Base-by-base conservation (phyloP, 2,329 filamentous ascomycete species). In the Diaporthe velutina region DNA sequence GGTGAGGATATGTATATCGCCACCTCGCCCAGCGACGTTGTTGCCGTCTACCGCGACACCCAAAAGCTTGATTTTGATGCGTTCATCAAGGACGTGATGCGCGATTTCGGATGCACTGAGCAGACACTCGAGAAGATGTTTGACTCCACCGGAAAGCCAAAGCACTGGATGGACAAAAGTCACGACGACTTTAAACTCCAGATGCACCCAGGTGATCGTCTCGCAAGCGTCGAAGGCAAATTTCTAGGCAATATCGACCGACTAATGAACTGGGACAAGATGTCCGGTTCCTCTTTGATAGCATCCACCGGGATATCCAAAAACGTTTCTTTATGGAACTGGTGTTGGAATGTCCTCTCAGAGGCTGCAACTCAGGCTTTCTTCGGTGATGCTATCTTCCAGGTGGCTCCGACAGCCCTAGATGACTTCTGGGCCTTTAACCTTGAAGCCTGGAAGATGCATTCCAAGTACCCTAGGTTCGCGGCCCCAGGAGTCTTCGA, bases 381-480 rank as follows among this genome's bases (percentile, higher is more conserved):
- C 19, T 73, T 73, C 17, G 71, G 71, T 3, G 50, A 73, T 1
- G 38, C n/a, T 2, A 67, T 73, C 17, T 73, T 35, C 17, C 6
- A 58, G 7, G 71, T 68, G 1, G 52, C 38, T 13, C 71, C 71
- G 7, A 28, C 52, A 9, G 17, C 50, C 1, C 28, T 68, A 17
- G 50, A 55, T 22, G 42, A 73, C 13, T 73, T 73, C 52, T 73
- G 57, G 25, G n/a, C 35, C 2, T 73, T 67, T 28, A 61, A 73
- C 15, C 25, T 67, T 17, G 60, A 73, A 38, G 71, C 48, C 28
- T 73, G 60, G 71, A 73, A 73, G 19, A 40, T 67, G 12, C 71
- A 50, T 38, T 73, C 25, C 35, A 73, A 73, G 22, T 68, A 61
- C 19, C 71, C 60, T 19, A 10, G 57, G 22, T 73, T 73, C 22